phyloP scores from a whole-genome alignment of 2,329 filamentous ascomycete genomes.

The Penicillium psychrosexuale region DNA sequence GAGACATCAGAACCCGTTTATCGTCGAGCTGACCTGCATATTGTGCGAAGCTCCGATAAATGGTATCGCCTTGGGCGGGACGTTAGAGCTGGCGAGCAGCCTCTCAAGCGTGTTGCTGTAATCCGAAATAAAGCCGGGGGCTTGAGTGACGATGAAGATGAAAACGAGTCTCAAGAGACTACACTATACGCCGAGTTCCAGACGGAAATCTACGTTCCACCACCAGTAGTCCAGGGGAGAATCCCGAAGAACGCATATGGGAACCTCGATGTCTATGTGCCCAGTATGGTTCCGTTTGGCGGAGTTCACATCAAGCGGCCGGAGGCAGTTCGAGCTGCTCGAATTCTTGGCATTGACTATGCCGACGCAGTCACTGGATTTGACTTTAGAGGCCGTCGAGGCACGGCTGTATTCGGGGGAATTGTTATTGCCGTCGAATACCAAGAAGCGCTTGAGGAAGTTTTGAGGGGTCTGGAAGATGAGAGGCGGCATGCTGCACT shows the following conservation, averaged over 20 bases:
- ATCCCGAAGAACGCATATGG: constrained; percentile 63
- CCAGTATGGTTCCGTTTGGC: constrained; percentile 61
- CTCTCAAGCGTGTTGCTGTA: constrained; percentile 68
- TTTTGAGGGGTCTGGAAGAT: constrained; percentile 66
- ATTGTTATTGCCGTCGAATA: constrained; percentile 71
- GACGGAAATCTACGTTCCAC: constrained; percentile 69
- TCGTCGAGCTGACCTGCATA: constrained; percentile 73
- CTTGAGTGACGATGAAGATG: constrained; percentile 41
- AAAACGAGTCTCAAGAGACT: constrained; percentile 54
- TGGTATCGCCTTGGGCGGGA: constrained; percentile 89
- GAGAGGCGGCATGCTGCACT: constrained; percentile 62
- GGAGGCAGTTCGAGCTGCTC: constrained; percentile 68
- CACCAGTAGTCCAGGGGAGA: constrained; percentile 69
- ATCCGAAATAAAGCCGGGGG: constrained; percentile 38
- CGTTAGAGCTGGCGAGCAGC: constrained; percentile 73
- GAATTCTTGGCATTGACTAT: constrained; percentile 75
- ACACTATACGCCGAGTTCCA: constrained; percentile 58
- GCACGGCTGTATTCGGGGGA: constrained; percentile 78
- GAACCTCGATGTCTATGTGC: constrained; percentile 62
- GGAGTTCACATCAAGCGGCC: constrained; percentile 56
- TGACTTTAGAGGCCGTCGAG: constrained; percentile 77
- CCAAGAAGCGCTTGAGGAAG: constrained; percentile 66
- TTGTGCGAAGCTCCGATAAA: constrained; percentile 74
- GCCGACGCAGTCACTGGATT: constrained; percentile 90
- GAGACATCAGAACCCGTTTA: constrained; percentile 72